These are phyloP conservation scores for Citeromyces hawaiiensis DNA, from an alignment of 1,139 yeast species.

Conservation along the genomic window DNA sequence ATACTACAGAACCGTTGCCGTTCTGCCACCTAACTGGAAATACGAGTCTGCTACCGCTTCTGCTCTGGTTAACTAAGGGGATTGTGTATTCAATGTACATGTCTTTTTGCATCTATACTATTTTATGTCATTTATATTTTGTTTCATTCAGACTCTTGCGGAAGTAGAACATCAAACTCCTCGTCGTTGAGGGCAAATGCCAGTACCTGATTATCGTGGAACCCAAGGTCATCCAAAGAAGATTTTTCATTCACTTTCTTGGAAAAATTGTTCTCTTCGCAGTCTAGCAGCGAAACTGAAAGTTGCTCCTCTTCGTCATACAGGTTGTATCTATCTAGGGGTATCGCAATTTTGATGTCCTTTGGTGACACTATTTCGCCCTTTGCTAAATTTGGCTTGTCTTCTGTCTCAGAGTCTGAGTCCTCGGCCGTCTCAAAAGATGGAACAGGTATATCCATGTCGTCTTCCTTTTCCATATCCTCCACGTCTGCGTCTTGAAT, in stretches of 20 bases:
- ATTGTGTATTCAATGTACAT: conserved; percentile 1
- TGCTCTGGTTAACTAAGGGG: conserved; percentile 83
- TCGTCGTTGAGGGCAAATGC: conserved; percentile 29
- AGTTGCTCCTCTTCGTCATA: conserved; percentile 20
- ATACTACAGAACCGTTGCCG: conserved; percentile 99
- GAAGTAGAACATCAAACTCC: conserved; percentile 25
- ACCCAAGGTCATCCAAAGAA: conserved; percentile 6
- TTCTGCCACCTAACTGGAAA: conserved; percentile 99
- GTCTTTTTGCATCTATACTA: conserved; percentile 7
- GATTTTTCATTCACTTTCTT: conserved; percentile 4
- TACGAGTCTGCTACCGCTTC: conserved; percentile 99
- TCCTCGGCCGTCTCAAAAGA: conserved; percentile 17
- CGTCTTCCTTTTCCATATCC: conserved; percentile 8
- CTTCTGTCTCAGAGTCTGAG: conserved; percentile 11
- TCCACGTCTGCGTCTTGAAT: conserved; percentile 7
- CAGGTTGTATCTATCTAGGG: conserved; percentile 25
- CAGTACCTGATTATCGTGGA: conserved; percentile 11
- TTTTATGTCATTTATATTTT: conserved; percentile 1
- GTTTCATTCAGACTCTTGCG: conserved; percentile 11
- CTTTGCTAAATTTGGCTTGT: conserved; percentile 8
- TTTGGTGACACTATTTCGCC: conserved; percentile 3
- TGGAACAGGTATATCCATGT: conserved; percentile 19
- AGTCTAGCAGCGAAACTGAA: conserved; percentile 11
- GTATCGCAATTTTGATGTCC: conserved; percentile 25
- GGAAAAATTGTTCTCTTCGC: conserved; percentile 3